phyloP scores from a whole-genome alignment of 331 rosid species.

The Malus hybrid region DNA sequence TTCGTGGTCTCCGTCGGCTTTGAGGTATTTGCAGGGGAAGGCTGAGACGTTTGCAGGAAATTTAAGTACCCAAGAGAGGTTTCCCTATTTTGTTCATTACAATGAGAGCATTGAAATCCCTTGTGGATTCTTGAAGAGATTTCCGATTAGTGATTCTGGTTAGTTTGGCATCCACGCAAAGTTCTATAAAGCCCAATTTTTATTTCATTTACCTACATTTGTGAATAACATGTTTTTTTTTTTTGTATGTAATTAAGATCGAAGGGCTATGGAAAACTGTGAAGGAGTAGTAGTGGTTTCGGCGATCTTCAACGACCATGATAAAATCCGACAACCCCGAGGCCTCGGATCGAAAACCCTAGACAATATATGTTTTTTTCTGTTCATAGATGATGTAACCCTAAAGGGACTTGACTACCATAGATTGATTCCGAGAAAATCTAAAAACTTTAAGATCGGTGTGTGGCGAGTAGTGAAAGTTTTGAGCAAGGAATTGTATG shows the following conservation, averaged over 20 bases:
- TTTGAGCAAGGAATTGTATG: conserved; percentile 37
- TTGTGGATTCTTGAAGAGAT: conserved; percentile 73
- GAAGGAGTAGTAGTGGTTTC: conserved; percentile 74
- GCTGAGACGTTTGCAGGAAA: conserved; percentile 61
- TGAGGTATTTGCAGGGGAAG: conserved; percentile 48
- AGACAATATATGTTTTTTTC: conserved; percentile 54
- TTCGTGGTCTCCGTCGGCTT: conserved; percentile 12
- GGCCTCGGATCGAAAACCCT: conserved; percentile 67
- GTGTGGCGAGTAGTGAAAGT: conserved; percentile 77
- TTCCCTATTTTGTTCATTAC: conserved; percentile 51
- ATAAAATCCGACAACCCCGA: conserved; percentile 80
- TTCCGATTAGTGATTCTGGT: conserved; percentile 75
- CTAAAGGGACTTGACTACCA: conserved; percentile 45
- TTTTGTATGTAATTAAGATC: conserved; percentile 32
- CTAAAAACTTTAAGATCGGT: conserved; percentile 47
- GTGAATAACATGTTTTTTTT: background rate
- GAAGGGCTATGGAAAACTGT: conserved; percentile 65
- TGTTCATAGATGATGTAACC: conserved; percentile 71
- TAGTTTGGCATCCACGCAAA: conserved; percentile 21
- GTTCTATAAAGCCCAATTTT: background rate
- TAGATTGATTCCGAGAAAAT: conserved; percentile 30
- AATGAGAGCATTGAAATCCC: conserved; percentile 38
- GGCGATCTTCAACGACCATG: conserved; percentile 89
- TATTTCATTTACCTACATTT: background rate
- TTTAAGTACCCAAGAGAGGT: conserved; percentile 39